These are phyloP conservation scores for Fusarium nisikadoi DNA, from an alignment of 2,329 filamentous ascomycete genomes.

Conservation along the genomic window DNA sequence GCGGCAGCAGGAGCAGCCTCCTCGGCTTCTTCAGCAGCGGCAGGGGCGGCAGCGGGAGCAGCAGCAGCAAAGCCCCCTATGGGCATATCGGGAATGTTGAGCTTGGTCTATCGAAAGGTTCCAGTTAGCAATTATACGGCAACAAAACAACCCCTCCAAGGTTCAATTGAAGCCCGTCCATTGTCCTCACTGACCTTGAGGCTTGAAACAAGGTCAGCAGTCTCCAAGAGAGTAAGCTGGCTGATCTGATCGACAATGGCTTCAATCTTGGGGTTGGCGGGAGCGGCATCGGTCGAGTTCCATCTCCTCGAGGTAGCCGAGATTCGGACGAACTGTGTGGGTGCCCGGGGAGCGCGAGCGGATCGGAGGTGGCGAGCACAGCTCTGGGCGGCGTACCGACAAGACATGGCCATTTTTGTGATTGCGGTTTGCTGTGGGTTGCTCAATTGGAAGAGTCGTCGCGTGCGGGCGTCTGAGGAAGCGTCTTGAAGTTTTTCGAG, in stretches of 20 bases:
- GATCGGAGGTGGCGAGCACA: conserved; percentile 71
- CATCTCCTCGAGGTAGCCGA: conserved; percentile 74
- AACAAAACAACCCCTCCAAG: not conserved
- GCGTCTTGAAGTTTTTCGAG: conserved; percentile 57
- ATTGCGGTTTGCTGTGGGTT: conserved; percentile 39
- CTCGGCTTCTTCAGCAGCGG: conserved; percentile 82
- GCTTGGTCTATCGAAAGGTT: conserved; percentile 71
- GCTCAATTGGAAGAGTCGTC: conserved; percentile 45
- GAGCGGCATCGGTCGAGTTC: conserved; percentile 81
- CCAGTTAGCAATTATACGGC: conserved; percentile 26
- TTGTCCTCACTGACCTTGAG: conserved; percentile 77
- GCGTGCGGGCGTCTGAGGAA: conserved; percentile 45
- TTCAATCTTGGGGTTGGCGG: conserved; percentile 87
- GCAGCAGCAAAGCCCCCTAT: conserved; percentile 88
- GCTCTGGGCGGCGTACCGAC: conserved; percentile 71
- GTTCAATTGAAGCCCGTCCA: conserved; percentile 19
- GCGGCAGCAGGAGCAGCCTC: conserved; percentile 88
- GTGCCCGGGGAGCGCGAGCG: conserved; percentile 57
- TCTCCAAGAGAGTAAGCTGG: conserved; percentile 96
- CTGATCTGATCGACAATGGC: conserved; percentile 98
- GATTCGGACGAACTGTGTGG: conserved; percentile 60
- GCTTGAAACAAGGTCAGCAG: conserved; percentile 91
- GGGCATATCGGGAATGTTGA: conserved; percentile 98
- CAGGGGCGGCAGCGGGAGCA: conserved; percentile 65
- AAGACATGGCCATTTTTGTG: conserved; percentile 69